A percentile compares a stretch with the other conserved stretches of the same genome.
These are phyloP conservation scores for Cyberlindnera xylosilytica DNA, from an alignment of 805 yeast species.

Conservation along the genomic window DNA sequence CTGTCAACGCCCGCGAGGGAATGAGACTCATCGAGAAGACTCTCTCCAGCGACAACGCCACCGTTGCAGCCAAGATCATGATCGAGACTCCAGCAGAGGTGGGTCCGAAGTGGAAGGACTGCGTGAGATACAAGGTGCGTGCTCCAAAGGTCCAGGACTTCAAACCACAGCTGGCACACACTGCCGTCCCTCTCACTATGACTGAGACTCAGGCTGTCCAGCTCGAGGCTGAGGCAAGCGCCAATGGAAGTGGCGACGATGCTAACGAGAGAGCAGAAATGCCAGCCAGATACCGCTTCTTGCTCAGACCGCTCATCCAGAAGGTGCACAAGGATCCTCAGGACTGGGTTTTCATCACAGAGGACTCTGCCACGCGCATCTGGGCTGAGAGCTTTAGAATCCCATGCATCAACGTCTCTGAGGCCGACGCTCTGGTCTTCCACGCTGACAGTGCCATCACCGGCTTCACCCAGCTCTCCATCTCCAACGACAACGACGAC, in stretches of 20 bases:
- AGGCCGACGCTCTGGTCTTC: slow-evolving; percentile 37
- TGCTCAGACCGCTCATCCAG: slow-evolving; percentile 57
- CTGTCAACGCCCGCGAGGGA: slow-evolving; percentile 65
- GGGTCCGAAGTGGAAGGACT: slow-evolving; percentile 50
- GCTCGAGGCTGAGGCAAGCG: neutral
- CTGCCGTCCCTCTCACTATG: slow-evolving; percentile 8
- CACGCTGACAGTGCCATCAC: slow-evolving; percentile 1
- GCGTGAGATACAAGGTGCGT: slow-evolving; percentile 42
- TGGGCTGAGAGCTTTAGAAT: slow-evolving; percentile 57
- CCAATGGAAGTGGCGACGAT: slow-evolving; percentile 1
- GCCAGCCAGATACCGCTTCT: slow-evolving; percentile 50
- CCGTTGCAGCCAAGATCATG: slow-evolving; percentile 25
- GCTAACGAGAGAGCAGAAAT: slow-evolving; percentile 31
- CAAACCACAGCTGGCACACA: slow-evolving; percentile 7
- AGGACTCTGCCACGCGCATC: slow-evolving; percentile 49
- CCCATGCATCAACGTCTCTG: slow-evolving; percentile 47
- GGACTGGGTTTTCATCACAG: slow-evolving; percentile 61
- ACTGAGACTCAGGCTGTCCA: slow-evolving; percentile 10
- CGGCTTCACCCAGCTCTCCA: neutral
- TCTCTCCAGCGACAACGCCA: slow-evolving; percentile 18
- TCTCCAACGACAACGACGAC: neutral
- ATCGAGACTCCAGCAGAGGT: slow-evolving; percentile 41
- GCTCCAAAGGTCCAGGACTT: slow-evolving; percentile 49
- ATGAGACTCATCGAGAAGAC: slow-evolving; percentile 54
- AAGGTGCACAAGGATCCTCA: slow-evolving; percentile 40